Evolutionary conservation across 1,284 basidiomycete genomes (phyloP).

Genomic region (Ceratobasidium sp.): DNA sequence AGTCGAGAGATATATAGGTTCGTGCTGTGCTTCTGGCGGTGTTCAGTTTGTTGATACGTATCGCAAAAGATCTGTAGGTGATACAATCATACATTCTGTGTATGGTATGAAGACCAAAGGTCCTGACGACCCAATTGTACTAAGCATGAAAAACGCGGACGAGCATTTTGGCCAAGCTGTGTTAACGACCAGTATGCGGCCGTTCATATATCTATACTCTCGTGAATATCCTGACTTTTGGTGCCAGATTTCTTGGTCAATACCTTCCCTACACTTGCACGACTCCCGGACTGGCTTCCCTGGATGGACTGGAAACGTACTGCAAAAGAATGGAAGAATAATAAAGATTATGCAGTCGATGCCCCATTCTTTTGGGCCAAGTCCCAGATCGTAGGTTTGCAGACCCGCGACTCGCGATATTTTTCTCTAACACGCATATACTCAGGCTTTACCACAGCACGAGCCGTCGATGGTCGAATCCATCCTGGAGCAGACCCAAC

Average conservation of each 20-base stretch:
- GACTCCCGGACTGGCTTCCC: constrained; percentile 45
- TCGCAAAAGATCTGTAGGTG: neutral
- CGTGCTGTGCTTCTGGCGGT: neutral
- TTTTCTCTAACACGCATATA: neutral
- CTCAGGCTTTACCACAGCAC: no score
- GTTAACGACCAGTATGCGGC: neutral
- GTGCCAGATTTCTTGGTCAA: constrained; percentile 46
- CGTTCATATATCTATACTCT: neutral
- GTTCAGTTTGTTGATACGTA: neutral
- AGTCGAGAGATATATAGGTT: constrained; percentile 21
- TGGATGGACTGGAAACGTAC: constrained; percentile 29
- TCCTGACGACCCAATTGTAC: constrained; percentile 24
- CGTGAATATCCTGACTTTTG: neutral
- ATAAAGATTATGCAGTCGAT: constrained; percentile 18
- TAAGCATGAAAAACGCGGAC: neutral
- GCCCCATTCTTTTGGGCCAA: constrained; percentile 23
- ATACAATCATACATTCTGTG: constrained; percentile 15
- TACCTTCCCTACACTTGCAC: constrained; percentile 19
- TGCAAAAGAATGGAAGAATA: constrained; percentile 28
- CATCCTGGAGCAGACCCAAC: no score
- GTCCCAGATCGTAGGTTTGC: neutral
- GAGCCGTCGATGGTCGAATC: no score
- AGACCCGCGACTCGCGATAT: no score
- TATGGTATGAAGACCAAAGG: constrained; percentile 29
- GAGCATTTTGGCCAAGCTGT: constrained; percentile 27